These are phyloP conservation scores for Nelumbo lutea DNA, from an alignment of 164 flowering plant genomes.

Conservation along the genomic window DNA sequence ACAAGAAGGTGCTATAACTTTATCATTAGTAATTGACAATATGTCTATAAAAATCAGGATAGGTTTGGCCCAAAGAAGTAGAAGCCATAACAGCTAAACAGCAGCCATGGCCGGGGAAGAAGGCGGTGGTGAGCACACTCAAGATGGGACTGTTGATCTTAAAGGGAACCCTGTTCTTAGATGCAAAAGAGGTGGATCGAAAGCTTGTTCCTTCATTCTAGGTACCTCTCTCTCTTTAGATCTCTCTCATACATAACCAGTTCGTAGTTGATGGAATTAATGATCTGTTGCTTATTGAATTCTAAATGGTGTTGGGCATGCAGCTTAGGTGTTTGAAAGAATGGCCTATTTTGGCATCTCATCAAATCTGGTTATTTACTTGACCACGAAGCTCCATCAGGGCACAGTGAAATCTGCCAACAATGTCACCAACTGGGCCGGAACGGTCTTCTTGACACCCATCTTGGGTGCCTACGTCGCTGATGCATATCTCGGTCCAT, in stretches of 20 bases:
- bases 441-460: slow-evolving; percentile 21
- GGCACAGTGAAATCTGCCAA: slow-evolving; percentile 28
- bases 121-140: too few species aligned
- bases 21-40: too few species aligned
- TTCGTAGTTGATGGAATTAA: neutral
- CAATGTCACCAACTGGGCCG: slow-evolving; percentile 13
- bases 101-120: too few species aligned
- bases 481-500: slow-evolving; percentile 18
- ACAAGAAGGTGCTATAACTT: too few species aligned
- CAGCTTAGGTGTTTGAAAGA: slow-evolving; percentile 31
- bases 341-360: slow-evolving; percentile 33
- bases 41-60: too few species aligned
- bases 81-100: too few species aligned
- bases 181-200: slow-evolving; percentile 20
- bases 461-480: slow-evolving; percentile 1
- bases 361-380: slow-evolving; percentile 25
- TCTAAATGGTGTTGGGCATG: neutral
- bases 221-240: slow-evolving; percentile 7
- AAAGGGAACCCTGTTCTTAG: neutral
- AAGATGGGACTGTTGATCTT: too few species aligned
- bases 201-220: slow-evolving; percentile 17
- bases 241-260: neutral
- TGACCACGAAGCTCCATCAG: slow-evolving; percentile 27
- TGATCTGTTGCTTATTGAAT: neutral
- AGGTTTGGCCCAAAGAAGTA: too few species aligned